Evolutionary conservation across 768 basidiomycete species (phyloP), one percentile per base, ranked within the genome.

Genomic region (Boletus eberwhitei): DNA sequence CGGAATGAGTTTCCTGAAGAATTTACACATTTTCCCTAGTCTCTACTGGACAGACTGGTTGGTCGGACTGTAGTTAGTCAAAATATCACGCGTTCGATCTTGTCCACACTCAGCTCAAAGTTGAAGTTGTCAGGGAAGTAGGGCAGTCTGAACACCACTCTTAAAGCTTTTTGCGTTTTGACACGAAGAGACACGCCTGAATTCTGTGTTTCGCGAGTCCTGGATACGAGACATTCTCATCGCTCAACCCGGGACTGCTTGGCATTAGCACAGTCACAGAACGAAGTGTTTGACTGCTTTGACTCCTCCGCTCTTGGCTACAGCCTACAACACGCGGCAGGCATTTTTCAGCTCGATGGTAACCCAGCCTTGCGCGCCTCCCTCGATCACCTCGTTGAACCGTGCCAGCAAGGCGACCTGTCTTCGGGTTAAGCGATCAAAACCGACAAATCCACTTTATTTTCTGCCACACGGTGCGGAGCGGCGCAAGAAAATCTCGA

Each of bases 1-100:
- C 38, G 19, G 53, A 50, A 52, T 26, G 53, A 48, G 55, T 52
- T 52, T 54, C 53, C 54, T 52, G 50, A 40, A 53, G 47, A 64
- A 54, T 63, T 54, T 58, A 54, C 49, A 45, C 45, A 4, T 43
- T 50, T 44, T 34, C 35, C 35, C 40, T 49, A 50, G 38, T 47
- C 11, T 21, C 16, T 16, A 11, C 14, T 9, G 26, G 32, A 45
- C 16, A 17, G 19, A 32, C 4, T 45, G 19, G 22, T 24, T 22
- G 16, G 17, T 47, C 14, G n/a, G 26, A 26, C 13, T 26, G 40
- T 9, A n/a, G 16, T 37, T 48, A 17, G 11, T 34, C 14, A 22
- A 29, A 22, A 35, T 14, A 14, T 4, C 16, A 36, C 36, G 17
- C 36, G 24, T 22, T 21, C 40, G 22, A 24, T 21, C 7, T 19